These are phyloP conservation scores for Irpex rosettiformis DNA, from an alignment of 1,284 basidiomycete species.

Conservation along the genomic window DNA sequence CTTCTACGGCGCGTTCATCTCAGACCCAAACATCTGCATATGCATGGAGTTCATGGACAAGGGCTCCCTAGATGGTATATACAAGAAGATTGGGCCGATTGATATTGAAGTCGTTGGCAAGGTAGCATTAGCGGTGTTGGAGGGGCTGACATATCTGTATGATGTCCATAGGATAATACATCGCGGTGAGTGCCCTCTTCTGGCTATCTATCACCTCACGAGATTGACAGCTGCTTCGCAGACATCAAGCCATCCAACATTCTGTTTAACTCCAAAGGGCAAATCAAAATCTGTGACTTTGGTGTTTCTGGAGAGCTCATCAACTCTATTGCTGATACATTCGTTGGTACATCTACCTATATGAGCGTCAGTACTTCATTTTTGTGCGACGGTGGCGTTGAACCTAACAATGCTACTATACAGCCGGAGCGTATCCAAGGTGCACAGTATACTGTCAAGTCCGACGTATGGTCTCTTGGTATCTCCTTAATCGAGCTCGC, in stretches of 20 bases:
- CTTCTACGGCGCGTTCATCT: constrained; percentile 94
- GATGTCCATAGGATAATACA: constrained; percentile 99
- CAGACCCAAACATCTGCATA: constrained; percentile 97
- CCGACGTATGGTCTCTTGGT: constrained; percentile 96
- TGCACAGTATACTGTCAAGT: constrained; percentile 95
- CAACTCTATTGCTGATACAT: constrained; percentile 98
- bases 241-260: constrained; percentile 99
- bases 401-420: constrained; percentile 1
- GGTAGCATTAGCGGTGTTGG: constrained; percentile 90
- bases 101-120: constrained; percentile 87
- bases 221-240: constrained; percentile 29
- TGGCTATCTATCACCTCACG: background rate
- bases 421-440: constrained; percentile 99
- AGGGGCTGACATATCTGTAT: constrained; percentile 96
- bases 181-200: constrained; percentile 58
- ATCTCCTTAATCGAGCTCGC: constrained; percentile 95
- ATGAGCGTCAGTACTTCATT: constrained; percentile 81
- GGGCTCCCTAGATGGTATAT: constrained; percentile 88
- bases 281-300: constrained; percentile 99
- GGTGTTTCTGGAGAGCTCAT: constrained; percentile 98
- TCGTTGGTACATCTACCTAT: constrained; percentile 97
- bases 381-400: constrained; percentile 13
- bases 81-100: constrained; percentile 90
- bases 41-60: constrained; percentile 99
- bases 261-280: constrained; percentile 87